Conservation (phyloP, 345 rosid species). For the Aquilaria sinensis region DNA sequence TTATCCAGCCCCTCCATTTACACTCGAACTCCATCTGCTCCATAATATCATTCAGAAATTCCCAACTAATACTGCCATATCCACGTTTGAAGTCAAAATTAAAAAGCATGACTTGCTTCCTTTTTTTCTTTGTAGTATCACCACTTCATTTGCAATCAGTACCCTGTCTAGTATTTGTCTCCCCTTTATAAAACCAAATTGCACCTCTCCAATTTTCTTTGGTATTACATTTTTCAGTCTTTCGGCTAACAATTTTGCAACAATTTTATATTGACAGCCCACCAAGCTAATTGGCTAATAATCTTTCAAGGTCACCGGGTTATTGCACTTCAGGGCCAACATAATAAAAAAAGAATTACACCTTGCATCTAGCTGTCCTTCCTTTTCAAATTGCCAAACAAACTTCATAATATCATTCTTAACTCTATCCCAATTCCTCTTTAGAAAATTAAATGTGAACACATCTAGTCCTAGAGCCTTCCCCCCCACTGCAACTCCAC, state of each 20-base stretch:
- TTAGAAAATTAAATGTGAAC: too few species aligned
- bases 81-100: not conserved
- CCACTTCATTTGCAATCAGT: not conserved
- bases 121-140: too few species aligned
- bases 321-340: too few species aligned
- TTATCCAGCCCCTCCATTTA: not conserved
- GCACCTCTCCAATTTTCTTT: not conserved
- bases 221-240: not conserved
- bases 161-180: not conserved
- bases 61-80: not conserved
- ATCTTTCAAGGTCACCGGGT: not conserved
- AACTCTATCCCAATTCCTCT: not conserved
- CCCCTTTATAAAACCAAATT: not conserved
- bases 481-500: not conserved
- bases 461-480: not conserved
- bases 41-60: too few species aligned
- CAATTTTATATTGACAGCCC: not conserved
- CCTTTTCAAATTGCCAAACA: not conserved
- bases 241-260: not conserved
- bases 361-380: not conserved
- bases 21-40: not conserved
- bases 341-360: too few species aligned
- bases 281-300: not conserved
- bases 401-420: not conserved
- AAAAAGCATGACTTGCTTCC: not conserved